A percentile compares a stretch with the other conserved stretches of the same genome.
phyloP scores from a whole-genome alignment of 2,329 filamentous ascomycete species.

The Nemania abortiva region DNA sequence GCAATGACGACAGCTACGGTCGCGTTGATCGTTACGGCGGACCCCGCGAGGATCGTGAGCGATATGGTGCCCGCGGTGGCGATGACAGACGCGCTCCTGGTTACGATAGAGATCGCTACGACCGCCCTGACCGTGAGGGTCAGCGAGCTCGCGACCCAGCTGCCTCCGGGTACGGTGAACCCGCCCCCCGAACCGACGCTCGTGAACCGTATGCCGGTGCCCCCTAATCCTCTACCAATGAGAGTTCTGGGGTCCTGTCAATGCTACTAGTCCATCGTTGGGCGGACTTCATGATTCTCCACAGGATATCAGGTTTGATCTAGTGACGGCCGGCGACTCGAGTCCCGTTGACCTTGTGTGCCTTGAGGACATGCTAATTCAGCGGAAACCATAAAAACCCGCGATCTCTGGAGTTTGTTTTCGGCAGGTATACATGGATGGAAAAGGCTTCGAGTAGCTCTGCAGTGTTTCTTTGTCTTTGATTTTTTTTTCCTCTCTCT shows the following conservation, averaged over 20 bases:
- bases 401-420: slow-evolving; percentile 51
- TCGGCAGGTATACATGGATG: slow-evolving; percentile 53
- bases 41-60: slow-evolving; percentile 47
- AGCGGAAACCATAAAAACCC: slow-evolving; percentile 50
- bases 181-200: slow-evolving; percentile 57
- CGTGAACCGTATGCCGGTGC: slow-evolving; percentile 59
- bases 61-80: slow-evolving; percentile 44
- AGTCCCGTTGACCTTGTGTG: slow-evolving; percentile 44
- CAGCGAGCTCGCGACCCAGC: slow-evolving; percentile 56
- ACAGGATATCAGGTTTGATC: slow-evolving; percentile 39
- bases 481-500: slow-evolving; percentile 37
- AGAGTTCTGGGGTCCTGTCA: slow-evolving; percentile 40
- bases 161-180: slow-evolving; percentile 57
- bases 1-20: slow-evolving; percentile 47
- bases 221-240: slow-evolving; percentile 44
- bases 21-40: slow-evolving; percentile 50
- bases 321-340: slow-evolving; percentile 29
- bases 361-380: slow-evolving; percentile 48
- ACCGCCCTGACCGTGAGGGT: slow-evolving; percentile 60
- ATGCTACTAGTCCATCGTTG: slow-evolving; percentile 45
- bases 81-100: slow-evolving; percentile 44
- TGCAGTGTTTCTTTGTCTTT: slow-evolving; percentile 44
- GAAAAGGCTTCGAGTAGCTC: slow-evolving; percentile 51
- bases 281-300: slow-evolving; percentile 41
- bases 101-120: slow-evolving; percentile 56